phyloP scores from a whole-genome alignment of 805 yeast genomes.

The Barnettozyma vustinii region DNA sequence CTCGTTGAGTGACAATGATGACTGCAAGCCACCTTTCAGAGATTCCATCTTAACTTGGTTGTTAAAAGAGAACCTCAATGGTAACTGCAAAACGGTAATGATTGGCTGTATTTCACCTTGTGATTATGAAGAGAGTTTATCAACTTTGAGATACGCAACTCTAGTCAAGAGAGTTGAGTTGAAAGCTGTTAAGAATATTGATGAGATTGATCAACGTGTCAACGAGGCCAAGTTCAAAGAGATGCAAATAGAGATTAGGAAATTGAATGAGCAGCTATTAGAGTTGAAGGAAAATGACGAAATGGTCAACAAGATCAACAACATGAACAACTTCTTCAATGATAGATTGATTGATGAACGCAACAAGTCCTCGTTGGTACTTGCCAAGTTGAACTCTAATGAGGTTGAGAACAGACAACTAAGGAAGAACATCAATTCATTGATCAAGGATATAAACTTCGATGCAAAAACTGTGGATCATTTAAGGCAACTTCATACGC shows the following conservation, averaged over 20 bases:
- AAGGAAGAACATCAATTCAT: constrained; percentile 4
- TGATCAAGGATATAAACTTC: constrained; percentile 7
- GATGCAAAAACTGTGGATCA: constrained; percentile 1
- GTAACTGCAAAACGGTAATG: constrained; percentile 83
- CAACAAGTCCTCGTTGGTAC: constrained; percentile 20
- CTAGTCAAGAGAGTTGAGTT: constrained; percentile 68
- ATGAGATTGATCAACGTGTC: constrained; percentile 10
- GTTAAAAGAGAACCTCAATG: constrained; percentile 70
- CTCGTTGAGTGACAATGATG: constrained; percentile 38
- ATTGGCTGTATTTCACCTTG: constrained; percentile 82
- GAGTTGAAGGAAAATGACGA: constrained; percentile 21
- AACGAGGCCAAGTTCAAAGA: constrained; percentile 12
- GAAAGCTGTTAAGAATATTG: constrained; percentile 45
- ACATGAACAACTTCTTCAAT: constrained; percentile 23
- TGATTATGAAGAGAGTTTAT: constrained; percentile 71
- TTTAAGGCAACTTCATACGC: neutral
- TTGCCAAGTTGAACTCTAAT: constrained; percentile 7
- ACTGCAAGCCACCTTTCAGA: constrained; percentile 34
- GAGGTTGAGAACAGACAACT: constrained; percentile 1
- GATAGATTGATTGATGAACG: constrained; percentile 25
- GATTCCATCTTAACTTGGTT: constrained; percentile 75
- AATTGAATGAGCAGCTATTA: constrained; percentile 14
- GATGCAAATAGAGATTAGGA: constrained; percentile 19
- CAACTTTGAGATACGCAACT: constrained; percentile 73
- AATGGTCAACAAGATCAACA: constrained; percentile 16